Conservation (phyloP, 768 basidiomycete genomes). For the Lactarius psammicola region DNA sequence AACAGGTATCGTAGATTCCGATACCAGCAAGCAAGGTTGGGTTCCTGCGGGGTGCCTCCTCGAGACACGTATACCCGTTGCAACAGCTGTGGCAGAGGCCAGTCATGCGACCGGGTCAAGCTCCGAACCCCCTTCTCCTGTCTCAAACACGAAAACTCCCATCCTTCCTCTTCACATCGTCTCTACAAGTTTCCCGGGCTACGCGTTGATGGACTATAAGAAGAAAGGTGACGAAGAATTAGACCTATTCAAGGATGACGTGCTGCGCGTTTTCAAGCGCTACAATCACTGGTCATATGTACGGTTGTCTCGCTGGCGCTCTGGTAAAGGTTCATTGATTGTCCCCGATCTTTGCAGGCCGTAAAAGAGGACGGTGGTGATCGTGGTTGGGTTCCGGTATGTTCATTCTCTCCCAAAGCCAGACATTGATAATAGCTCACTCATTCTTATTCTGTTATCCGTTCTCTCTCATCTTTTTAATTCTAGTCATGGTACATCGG, state of each 20-base stretch:
- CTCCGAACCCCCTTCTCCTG: slow-evolving; percentile 37
- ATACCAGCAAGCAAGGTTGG: slow-evolving; percentile 87
- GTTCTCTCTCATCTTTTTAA: slow-evolving; percentile 5
- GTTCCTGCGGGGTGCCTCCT: slow-evolving; percentile 96
- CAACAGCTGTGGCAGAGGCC: slow-evolving; percentile 81
- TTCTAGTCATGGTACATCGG: slow-evolving; percentile 90
- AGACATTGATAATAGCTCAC: slow-evolving; percentile 18
- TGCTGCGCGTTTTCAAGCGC: slow-evolving; percentile 90
- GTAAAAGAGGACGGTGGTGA: slow-evolving; percentile 93
- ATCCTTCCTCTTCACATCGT: slow-evolving; percentile 90
- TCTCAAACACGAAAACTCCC: slow-evolving; percentile 54
- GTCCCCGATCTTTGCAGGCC: slow-evolving; percentile 50
- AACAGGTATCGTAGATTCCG: slow-evolving; percentile 71
- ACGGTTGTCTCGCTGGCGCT: slow-evolving; percentile 32
- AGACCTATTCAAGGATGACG: slow-evolving; percentile 83
- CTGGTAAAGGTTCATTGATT: slow-evolving; percentile 23
- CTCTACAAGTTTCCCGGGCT: slow-evolving; percentile 95
- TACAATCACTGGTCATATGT: slow-evolving; percentile 99
- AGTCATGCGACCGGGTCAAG: slow-evolving; percentile 53
- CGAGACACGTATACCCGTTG: slow-evolving; percentile 89
- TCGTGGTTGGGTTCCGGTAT: slow-evolving; percentile 92
- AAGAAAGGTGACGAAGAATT: slow-evolving; percentile 93
- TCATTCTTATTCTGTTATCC: too few species aligned
- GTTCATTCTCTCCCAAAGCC: slow-evolving; percentile 33
- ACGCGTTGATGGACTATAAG: slow-evolving; percentile 95